Evolutionary conservation across 192 early-diverging fungal genomes (phyloP).

Genomic region (Mortierella claussenii): DNA sequence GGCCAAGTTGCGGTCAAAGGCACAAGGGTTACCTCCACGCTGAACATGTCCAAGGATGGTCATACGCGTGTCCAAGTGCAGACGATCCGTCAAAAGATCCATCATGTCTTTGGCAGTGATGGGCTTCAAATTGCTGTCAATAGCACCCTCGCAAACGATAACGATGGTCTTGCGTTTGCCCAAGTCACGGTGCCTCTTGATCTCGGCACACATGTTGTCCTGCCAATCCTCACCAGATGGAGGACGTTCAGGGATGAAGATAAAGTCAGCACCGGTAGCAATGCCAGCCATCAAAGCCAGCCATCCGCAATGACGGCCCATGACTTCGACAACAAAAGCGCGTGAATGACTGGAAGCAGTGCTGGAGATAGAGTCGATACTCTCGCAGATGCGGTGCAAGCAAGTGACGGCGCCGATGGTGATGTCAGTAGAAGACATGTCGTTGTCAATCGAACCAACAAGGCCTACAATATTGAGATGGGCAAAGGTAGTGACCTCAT

Average conservation of each 20-base stretch:
- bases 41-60: constrained; percentile 96
- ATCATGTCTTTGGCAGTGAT: constrained; percentile 89
- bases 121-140: constrained; percentile 87
- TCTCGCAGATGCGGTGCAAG: constrained; percentile 95
- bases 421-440: constrained; percentile 89
- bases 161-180: constrained; percentile 95
- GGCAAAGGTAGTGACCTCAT: constrained; percentile 67
- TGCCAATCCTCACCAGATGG: constrained; percentile 91
- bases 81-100: constrained; percentile 79
- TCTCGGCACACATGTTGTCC: constrained; percentile 84
- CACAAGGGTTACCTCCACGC: constrained; percentile 90
- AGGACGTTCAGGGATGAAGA: constrained; percentile 96
- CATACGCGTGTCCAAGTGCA: constrained; percentile 92
- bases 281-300: constrained; percentile 88
- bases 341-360: constrained; percentile 95
- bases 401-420: constrained; percentile 96
- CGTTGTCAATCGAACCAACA: constrained; percentile 98
- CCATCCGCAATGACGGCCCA: constrained; percentile 99
- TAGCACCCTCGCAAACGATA: constrained; percentile 96
- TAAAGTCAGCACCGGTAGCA: constrained; percentile 92
- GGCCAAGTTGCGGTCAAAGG: constrained; percentile 92
- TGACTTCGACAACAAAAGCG: constrained; percentile 98
- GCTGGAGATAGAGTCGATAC: constrained; percentile 90
- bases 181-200: constrained; percentile 70
- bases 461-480: constrained; percentile 94